Percentiles rank a stretch among this genome's conserved stretches.
Evolutionary conservation across 768 basidiomycete genomes (phyloP).

Genomic region (Serendipita sp.): DNA sequence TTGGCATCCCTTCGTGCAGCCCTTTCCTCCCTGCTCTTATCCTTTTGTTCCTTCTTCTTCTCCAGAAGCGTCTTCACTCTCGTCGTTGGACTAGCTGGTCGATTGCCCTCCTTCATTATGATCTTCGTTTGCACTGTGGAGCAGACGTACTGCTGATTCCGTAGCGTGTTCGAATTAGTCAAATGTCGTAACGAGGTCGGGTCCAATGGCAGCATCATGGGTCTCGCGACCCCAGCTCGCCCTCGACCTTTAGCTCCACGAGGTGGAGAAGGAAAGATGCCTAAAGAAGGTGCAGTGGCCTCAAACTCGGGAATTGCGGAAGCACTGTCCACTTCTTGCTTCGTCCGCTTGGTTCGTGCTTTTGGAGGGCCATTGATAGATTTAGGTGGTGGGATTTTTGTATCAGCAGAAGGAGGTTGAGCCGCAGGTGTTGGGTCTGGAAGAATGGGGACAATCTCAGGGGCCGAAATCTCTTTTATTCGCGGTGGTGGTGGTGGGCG

Average conservation of each 20-base stretch:
- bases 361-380: neutral
- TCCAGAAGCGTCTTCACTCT: conserved; percentile 55
- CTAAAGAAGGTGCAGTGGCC: conserved; percentile 22
- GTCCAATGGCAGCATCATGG: conserved; percentile 1
- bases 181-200: conserved; percentile 19
- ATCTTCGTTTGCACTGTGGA: conserved; percentile 54
- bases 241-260: conserved; percentile 42
- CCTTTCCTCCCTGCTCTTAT: conserved; percentile 27
- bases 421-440: neutral
- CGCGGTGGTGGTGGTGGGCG: neutral
- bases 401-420: neutral
- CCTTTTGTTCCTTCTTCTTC: conserved; percentile 45
- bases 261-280: conserved; percentile 50
- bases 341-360: conserved; percentile 15
- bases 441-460: neutral
- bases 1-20: conserved; percentile 33
- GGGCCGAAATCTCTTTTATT: neutral
- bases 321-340: neutral
- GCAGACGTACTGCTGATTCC: conserved; percentile 51
- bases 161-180: conserved; percentile 54
- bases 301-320: conserved; percentile 26
- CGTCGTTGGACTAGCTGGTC: conserved; percentile 68
- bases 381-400: neutral
- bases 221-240: neutral
- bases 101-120: conserved; percentile 46